A percentile compares a stretch with the other conserved stretches of the same genome.
These are phyloP conservation scores for Scheffersomyces titani DNA, from an alignment of 1,139 yeast species.

Conservation along the genomic window DNA sequence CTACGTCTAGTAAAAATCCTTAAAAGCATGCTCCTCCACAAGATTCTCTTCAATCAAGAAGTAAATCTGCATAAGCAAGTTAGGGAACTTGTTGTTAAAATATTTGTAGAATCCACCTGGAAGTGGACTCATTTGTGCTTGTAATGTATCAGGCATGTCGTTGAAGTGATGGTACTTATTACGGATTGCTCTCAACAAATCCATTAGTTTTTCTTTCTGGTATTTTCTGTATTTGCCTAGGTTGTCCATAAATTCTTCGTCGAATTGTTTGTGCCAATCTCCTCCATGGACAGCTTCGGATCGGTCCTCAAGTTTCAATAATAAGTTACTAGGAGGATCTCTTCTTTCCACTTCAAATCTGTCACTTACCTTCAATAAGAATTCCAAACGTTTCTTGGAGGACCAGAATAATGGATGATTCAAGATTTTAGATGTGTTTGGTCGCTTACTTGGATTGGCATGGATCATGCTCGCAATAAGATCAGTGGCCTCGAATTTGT, in stretches of 20 bases:
- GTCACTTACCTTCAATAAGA: constrained; percentile 83
- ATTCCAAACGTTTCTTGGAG: constrained; percentile 72
- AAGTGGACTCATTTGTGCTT: constrained; percentile 67
- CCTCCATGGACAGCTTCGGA: constrained; percentile 59
- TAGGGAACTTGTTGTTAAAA: constrained; percentile 75
- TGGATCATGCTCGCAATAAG: constrained; percentile 72
- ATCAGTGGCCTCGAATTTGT: constrained; percentile 67
- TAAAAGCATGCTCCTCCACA: constrained; percentile 61
- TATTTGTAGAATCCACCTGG: constrained; percentile 84
- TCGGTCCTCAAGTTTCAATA: constrained; percentile 58
- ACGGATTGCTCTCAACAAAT: constrained; percentile 82
- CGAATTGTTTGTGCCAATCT: constrained; percentile 83
- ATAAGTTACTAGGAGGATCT: constrained; percentile 77
- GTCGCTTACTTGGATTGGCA: constrained; percentile 68
- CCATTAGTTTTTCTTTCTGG: constrained; percentile 75
- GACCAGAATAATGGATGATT: constrained; percentile 91
- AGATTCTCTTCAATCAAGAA: constrained; percentile 60
- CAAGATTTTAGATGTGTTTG: constrained; percentile 66
- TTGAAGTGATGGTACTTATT: constrained; percentile 93
- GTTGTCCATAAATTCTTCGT: constrained; percentile 70
- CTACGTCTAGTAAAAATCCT: constrained; percentile 43
- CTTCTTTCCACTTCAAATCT: constrained; percentile 85
- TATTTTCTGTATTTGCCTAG: constrained; percentile 91
- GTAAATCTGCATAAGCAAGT: constrained; percentile 74
- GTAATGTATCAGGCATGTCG: constrained; percentile 72